Conservation (phyloP, 2,329 filamentous ascomycete species). For the Colletotrichum shisoi region DNA sequence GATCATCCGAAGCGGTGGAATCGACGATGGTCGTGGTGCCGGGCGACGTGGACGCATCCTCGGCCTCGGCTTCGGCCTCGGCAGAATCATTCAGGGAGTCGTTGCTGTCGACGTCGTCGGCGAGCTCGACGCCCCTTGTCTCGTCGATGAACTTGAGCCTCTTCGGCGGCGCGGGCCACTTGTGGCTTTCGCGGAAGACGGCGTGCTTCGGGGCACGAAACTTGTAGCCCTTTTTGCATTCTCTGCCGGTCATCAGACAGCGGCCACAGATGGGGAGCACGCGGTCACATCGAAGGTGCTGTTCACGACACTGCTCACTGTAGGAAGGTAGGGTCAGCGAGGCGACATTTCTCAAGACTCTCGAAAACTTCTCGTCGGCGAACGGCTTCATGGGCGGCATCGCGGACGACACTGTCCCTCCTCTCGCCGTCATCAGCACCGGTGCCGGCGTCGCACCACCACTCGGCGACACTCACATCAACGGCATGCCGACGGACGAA, state of each 20-base stretch:
- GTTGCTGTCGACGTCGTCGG: conserved; percentile 23
- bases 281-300: conserved; percentile 56
- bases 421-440: background rate
- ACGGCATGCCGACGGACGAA: no score
- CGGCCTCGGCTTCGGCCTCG: conserved; percentile 9
- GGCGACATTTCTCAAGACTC: background rate
- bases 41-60: conserved; percentile 14
- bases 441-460: no score
- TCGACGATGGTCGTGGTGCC: conserved; percentile 18
- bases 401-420: no score
- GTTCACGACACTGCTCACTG: conserved; percentile 58
- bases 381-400: no score
- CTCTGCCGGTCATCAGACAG: conserved; percentile 37
- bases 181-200: conserved; percentile 38
- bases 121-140: conserved; percentile 34
- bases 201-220: conserved; percentile 37
- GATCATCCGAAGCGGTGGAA: conserved; percentile 8
- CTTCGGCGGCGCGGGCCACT: conserved; percentile 34
- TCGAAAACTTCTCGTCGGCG: background rate
- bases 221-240: conserved; percentile 40
- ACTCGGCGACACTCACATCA: no score
- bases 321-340: conserved; percentile 17
- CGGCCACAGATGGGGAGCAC: conserved; percentile 38
- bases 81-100: conserved; percentile 18
- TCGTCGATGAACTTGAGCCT: conserved; percentile 38